Evolutionary conservation across 176 grass and related monocot species (phyloP).

Genomic region (Aegilops speltoides): DNA sequence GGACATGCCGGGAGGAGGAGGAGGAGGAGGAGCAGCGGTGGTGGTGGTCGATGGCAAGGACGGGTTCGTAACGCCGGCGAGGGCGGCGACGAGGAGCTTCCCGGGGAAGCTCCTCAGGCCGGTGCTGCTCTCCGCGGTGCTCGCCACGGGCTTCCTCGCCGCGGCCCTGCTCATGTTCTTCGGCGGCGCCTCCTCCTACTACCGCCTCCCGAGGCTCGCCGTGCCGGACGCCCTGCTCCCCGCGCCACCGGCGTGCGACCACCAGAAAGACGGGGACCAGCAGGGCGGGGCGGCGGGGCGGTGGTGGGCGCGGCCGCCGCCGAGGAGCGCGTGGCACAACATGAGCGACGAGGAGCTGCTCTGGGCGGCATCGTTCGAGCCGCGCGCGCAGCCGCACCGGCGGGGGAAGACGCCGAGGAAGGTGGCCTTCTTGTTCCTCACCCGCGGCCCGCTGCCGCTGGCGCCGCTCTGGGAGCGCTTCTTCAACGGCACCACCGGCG

Average conservation of each 20-base stretch:
- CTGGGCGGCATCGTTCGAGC: conserved; percentile 73
- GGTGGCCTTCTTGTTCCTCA: conserved; percentile 98
- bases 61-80: neutral
- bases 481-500: conserved; percentile 46
- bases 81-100: conserved; percentile 27
- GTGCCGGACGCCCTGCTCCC: neutral
- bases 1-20: conserved; percentile 19
- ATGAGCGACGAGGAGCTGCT: conserved; percentile 88
- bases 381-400: conserved; percentile 29
- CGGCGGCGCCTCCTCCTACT: neutral
- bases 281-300: neutral
- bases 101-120: conserved; percentile 31
- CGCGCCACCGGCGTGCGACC: neutral
- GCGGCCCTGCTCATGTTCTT: conserved; percentile 15
- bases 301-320: conserved; percentile 34
- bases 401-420: conserved; percentile 10
- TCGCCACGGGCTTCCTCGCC: conserved; percentile 37
- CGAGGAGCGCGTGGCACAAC: conserved; percentile 54
- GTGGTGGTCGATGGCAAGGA: conserved; percentile 2
- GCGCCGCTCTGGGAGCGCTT: conserved; percentile 79
- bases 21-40: rapidly evolving
- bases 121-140: conserved; percentile 34
- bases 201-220: conserved; percentile 13
- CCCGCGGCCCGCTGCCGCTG: conserved; percentile 69
- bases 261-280: neutral